Base-by-base conservation (phyloP, 495 filamentous ascomycete genomes). In the Pyrenula aspistea region DNA sequence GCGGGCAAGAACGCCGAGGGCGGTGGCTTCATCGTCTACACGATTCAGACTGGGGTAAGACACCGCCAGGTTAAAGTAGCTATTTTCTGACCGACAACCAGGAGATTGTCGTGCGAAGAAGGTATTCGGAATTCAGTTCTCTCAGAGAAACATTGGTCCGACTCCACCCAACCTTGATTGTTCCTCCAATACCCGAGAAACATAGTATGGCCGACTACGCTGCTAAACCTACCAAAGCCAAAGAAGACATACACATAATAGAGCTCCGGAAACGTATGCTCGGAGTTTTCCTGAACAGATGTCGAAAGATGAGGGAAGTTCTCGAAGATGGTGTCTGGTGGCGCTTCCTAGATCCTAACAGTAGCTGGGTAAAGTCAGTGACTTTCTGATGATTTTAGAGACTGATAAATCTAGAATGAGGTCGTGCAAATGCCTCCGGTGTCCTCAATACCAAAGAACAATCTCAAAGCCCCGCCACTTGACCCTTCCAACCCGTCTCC, bases 171-270 rank as follows among this genome's bases (percentile, higher is more conserved):
- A 96, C 93, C 1, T 80, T 97, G 31, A 84, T 98, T 59, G 87
- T 98, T 54, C 93, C 93, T 0, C 93, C 93, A 1, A 98, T 98
- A 60, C 93, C 93, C 10, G 93, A 98, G 72, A 98, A 98, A 68
- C 93, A 97, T 66, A 90, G 89, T 55, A 92, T 97, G 86, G 92
- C 93, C 52, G 93, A 98, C 65, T 98, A 98, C 68, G 93, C 93
- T 22, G 91, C 94, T 20, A 96, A 95, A 61, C 93, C 93, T 0
- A 96, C 93, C 24, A 95, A 91, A 66, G 93, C 93, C 24, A 98
- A 96, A 69, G 93, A 97, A 70, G 94, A 98, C 68, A 84, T 87
- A 25, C 85, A 88, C 58, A 97, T 96, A 50, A 98, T 98, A 57
- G 93, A 98, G 60, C 76, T 96, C 47, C 81, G 93, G 54, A 96